A percentile compares a stretch with the other conserved stretches of the same genome.
Conservation (phyloP, 2,329 filamentous ascomycete genomes). For the Trichoderma afroharzianum region DNA sequence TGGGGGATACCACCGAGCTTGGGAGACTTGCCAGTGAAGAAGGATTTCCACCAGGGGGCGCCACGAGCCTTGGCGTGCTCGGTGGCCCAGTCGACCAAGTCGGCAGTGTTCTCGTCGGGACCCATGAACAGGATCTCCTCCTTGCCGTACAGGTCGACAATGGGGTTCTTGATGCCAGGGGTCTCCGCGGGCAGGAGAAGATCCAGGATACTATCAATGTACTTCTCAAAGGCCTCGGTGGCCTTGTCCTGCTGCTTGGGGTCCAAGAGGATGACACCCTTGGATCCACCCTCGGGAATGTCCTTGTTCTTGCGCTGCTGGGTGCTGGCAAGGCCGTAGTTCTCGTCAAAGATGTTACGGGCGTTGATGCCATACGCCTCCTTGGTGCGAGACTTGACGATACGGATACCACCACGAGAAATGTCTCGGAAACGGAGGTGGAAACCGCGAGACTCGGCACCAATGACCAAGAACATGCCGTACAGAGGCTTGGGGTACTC, state of each 20-base stretch:
- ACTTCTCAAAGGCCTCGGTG: constrained; percentile 94
- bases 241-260: constrained; percentile 91
- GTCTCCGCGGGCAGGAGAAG: constrained; percentile 84
- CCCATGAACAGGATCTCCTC: constrained; percentile 98
- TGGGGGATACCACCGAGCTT: constrained; percentile 95
- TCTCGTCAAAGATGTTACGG: constrained; percentile 94
- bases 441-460: constrained; percentile 94
- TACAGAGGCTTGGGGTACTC: constrained; percentile 94
- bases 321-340: constrained; percentile 96
- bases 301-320: constrained; percentile 99
- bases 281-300: constrained; percentile 95
- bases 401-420: constrained; percentile 92
- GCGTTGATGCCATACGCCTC: constrained; percentile 97
- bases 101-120: constrained; percentile 96
- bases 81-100: constrained; percentile 98
- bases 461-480: constrained; percentile 98
- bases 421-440: constrained; percentile 97
- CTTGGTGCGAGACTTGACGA: constrained; percentile 95
- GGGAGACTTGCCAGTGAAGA: constrained; percentile 98
- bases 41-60: constrained; percentile 99
- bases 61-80: constrained; percentile 83
- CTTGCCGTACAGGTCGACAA: constrained; percentile 92
- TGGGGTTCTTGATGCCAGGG: constrained; percentile 97
- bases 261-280: constrained; percentile 94
- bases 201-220: constrained; percentile 97